phyloP scores from a whole-genome alignment of 2,329 filamentous ascomycete species.

The Ophiostoma australiae region DNA sequence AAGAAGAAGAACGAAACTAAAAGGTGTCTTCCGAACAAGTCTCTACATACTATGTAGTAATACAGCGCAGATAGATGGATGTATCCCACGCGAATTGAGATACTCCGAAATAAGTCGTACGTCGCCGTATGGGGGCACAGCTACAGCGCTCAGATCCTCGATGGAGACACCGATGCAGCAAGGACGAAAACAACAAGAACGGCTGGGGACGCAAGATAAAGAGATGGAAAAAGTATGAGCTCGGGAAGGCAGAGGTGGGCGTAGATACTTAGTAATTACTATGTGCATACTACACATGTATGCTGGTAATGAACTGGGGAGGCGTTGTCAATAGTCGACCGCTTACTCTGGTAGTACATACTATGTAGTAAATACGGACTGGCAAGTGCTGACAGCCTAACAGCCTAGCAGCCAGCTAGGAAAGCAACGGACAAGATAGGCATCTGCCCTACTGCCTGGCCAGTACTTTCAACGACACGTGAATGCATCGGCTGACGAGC shows the following conservation, averaged over 20 bases:
- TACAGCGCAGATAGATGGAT: not conserved
- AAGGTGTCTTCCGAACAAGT: not conserved
- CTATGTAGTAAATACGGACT: no score
- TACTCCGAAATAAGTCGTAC: not conserved
- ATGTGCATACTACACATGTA: no score
- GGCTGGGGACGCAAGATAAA: slow-evolving; percentile 1
- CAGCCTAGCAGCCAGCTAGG: not conserved
- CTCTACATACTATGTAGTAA: no score
- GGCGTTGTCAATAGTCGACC: not conserved
- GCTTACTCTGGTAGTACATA: no score
- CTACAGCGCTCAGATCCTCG: not conserved
- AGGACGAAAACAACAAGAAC: not conserved
- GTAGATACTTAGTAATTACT: not conserved
- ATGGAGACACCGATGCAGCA: not conserved
- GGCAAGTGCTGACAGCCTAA: not conserved
- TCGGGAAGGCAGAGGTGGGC: not conserved
- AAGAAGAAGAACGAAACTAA: not conserved
- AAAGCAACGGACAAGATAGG: not conserved
- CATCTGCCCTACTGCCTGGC: not conserved
- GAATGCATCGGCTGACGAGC: not conserved
- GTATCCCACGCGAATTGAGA: not conserved
- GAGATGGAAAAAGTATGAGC: not conserved
- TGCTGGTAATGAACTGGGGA: no score
- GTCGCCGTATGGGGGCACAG: not conserved
- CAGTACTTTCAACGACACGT: slow-evolving; percentile 5